Conservation (phyloP, 2,329 filamentous ascomycete genomes). For the Hymenoscyphus salicellus region DNA sequence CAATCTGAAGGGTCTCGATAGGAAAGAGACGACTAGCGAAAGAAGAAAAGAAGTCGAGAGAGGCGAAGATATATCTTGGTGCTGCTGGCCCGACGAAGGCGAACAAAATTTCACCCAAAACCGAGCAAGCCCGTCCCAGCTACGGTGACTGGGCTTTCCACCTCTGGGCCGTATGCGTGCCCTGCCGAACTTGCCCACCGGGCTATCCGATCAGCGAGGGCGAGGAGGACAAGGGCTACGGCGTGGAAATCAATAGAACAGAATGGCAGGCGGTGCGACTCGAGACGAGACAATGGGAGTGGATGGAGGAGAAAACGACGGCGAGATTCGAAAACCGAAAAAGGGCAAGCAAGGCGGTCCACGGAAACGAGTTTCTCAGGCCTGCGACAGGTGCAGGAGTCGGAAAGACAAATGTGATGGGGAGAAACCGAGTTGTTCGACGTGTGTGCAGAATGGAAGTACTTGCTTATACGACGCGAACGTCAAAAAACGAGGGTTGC, state of each 20-base stretch:
- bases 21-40: not conserved
- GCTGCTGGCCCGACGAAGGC: not conserved
- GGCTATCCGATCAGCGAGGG: slow-evolving; percentile 10
- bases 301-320: slow-evolving; percentile 13
- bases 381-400: slow-evolving; percentile 53
- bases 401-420: slow-evolving; percentile 61
- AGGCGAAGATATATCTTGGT: not conserved
- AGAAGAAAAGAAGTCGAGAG: not conserved
- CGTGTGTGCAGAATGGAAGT: slow-evolving; percentile 50
- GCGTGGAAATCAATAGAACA: not conserved
- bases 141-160: not conserved
- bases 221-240: not conserved
- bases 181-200: slow-evolving; percentile 12
- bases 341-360: slow-evolving; percentile 27
- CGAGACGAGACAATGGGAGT: not conserved
- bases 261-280: slow-evolving; percentile 16
- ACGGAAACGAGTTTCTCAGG: slow-evolving; percentile 45
- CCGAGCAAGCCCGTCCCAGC: not conserved
- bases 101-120: not conserved
- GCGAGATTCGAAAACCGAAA: slow-evolving; percentile 16
- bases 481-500: slow-evolving; percentile 73
- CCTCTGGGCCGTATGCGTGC: not conserved
- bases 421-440: slow-evolving; percentile 61
- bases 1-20: not conserved
- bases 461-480: slow-evolving; percentile 65